Base-by-base conservation (phyloP, 1,284 basidiomycete genomes). In the Ceratobasidium sp. region DNA sequence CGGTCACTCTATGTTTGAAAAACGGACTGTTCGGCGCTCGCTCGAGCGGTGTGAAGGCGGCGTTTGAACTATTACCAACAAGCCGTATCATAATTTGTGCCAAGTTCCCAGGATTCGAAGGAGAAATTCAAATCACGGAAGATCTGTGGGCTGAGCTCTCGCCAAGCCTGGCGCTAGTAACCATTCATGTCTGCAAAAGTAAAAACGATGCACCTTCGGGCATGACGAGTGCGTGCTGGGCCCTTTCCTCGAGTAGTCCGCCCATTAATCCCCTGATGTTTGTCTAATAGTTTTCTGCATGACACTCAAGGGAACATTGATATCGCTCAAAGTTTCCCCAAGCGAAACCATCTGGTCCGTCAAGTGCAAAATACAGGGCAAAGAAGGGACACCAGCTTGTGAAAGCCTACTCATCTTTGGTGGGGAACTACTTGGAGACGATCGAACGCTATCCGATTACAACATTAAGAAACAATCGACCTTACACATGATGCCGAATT, bases 391-490 rank as follows among this genome's bases (percentile, higher is more conserved):
- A 76, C 93, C 58, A 31, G 5, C 31, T 14, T 53, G n/a, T 9
- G 31, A 59, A 5, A 13, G 19, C 9, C 58, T 13, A 79, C 85
- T 98, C 83, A 98, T 98, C 87, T 98, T 98, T 82, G 96, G 96
- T 73, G 96, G 96, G 80, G 98, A 98, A 87, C 96, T 98, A 86
- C 92, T 98, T 78, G 94, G 96, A 86, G 94, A 96, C 83, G 94
- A n/a, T 19, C 43, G 43, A 19, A 51, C 46, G 19, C 58, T 39
- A 4, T 31, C 24, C 24, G 58, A 34, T 24, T 59, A 59, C 22
- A 22, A 39, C 11, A 59, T 59, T 13, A 7, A 11, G n/a, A 8
- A 16, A 9, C 13, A n/a, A 37, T 27, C 24, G 9, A 39, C 58
- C 14, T 11, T 59, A n/a, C 48, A 41, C 11, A 29, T 61, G 7